Evolutionary conservation across 1,284 basidiomycete species (phyloP), one percentile per base, ranked within the genome.

Genomic region (Naganishia sp.): DNA sequence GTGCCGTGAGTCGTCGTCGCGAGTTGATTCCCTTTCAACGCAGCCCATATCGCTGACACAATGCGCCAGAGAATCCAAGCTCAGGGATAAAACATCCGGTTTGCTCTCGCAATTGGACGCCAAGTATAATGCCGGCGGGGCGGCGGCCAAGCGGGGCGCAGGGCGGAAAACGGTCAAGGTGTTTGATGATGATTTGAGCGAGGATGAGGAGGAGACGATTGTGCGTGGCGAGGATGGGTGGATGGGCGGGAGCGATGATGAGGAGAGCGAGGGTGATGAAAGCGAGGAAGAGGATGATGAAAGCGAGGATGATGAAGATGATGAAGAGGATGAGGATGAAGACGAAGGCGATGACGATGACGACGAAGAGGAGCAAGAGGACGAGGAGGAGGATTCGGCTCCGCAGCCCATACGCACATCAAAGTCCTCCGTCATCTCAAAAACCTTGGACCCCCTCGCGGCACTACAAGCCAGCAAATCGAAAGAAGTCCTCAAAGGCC

Each of bases 151-250:
- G 50, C 28, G 10, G n/a, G 10, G 15, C 33, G 80, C 85, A 9
- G 86, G 83, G 74, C 85, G 82, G 1, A 86, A 86, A 7, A 83
- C 90, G 69, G 85, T 83, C 67, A 82, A 85, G 70, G 79, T 91
- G 18, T 81, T 81, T 64, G 80, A 78, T 50, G 79, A 78, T 69
- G 78, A 78, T 46, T 71, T 72, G 64, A 72, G 72, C 33, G 68
- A 70, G 46, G 70, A 70, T 46, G 71, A 68, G 72, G 63, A 70
- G 83, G 85, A 48, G 86, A 87, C 0, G 85, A 85, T 23, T 80
- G 79, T 21, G 82, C 81, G 2, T 79, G 80, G 28, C 69, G 73
- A 5, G 75, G 75, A 13, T 74, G 74, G 10, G 72, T 73, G 13
- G 73, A 74, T 71, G 80, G 72, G 0, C 70, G 74, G 63, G 9